A percentile compares a stretch with the other conserved stretches of the same genome.
Evolutionary conservation across 2,329 filamentous ascomycete genomes (phyloP).

Genomic region (Aspergillus sp.): DNA sequence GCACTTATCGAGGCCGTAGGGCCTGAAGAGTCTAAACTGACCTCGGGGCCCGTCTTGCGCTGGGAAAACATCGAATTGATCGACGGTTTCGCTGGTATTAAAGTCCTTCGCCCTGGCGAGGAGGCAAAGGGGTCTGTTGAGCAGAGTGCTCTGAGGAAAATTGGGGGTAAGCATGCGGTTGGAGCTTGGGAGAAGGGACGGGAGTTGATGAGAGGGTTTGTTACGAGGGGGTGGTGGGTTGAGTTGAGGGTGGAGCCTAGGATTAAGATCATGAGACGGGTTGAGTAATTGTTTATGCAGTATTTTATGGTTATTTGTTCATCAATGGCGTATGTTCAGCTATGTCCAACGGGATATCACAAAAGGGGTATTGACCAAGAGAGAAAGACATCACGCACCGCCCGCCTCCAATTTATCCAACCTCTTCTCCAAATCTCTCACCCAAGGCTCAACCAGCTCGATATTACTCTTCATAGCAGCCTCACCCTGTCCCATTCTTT

Average conservation of each 20-base stretch:
- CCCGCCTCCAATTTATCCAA: slow-evolving; percentile 53
- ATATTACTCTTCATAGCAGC: slow-evolving; percentile 69
- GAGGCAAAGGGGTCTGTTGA: slow-evolving; percentile 21
- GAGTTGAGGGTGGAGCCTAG: slow-evolving; percentile 49
- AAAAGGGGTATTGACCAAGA: neutral
- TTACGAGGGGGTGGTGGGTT: slow-evolving; percentile 49
- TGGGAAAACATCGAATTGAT: slow-evolving; percentile 50
- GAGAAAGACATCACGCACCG: neutral
- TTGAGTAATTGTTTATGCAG: slow-evolving; percentile 1
- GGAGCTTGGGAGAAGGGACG: slow-evolving; percentile 21
- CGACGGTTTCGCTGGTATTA: slow-evolving; percentile 46
- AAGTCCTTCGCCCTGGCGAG: slow-evolving; percentile 40
- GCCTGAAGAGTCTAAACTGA: slow-evolving; percentile 18
- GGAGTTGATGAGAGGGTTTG: slow-evolving; percentile 17
- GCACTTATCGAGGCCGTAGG: slow-evolving; percentile 44
- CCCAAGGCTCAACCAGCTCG: slow-evolving; percentile 79
- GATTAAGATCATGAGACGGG: slow-evolving; percentile 42
- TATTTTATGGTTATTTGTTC: neutral
- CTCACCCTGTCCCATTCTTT: slow-evolving; percentile 63
- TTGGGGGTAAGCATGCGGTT: slow-evolving; percentile 28
- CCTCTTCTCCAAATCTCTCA: slow-evolving; percentile 75
- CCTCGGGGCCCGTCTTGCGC: slow-evolving; percentile 36
- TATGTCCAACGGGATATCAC: no score
- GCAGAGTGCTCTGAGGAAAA: slow-evolving; percentile 26
- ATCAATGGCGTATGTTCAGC: no score